Conservation (phyloP, 768 basidiomycete genomes). For the Leccinum rimulosum region DNA sequence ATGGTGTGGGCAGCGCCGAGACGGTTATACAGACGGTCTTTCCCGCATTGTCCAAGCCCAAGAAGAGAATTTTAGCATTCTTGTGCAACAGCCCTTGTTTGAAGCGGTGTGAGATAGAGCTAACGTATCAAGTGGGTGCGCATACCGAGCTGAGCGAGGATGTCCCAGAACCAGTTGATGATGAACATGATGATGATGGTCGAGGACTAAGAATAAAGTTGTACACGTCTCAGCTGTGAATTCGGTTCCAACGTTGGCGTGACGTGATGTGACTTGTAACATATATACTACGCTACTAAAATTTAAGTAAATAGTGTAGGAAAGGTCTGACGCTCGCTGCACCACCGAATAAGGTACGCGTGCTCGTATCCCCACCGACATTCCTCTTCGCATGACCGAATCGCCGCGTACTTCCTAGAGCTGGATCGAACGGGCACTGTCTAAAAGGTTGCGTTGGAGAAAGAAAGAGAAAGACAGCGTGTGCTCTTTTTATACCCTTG, state of each 20-base stretch:
- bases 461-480: not conserved
- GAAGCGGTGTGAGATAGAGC: conserved; percentile 1
- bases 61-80: conserved; percentile 99
- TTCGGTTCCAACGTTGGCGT: conserved; percentile 6
- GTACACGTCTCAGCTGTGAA: conserved; percentile 18
- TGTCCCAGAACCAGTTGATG: conserved; percentile 95
- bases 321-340: conserved; percentile 64
- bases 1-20: not conserved
- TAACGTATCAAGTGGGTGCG: not conserved
- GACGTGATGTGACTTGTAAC: conserved; percentile 25
- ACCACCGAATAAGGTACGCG: conserved; percentile 46
- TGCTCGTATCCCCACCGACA: conserved; percentile 60
- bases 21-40: conserved; percentile 73
- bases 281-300: not conserved
- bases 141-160: conserved; percentile 90
- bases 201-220: conserved; percentile 17
- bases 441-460: conserved; percentile 57
- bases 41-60: conserved; percentile 98
- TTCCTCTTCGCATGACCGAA: conserved; percentile 65
- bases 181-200: conserved; percentile 63
- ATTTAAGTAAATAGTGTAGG: conserved; percentile 42
- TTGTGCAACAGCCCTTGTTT: conserved; percentile 82
- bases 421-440: conserved; percentile 64
- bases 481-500: conserved; percentile 16
- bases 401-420: conserved; percentile 56